Conservation (phyloP, 768 basidiomycete species). For the Piloderma croceum region DNA sequence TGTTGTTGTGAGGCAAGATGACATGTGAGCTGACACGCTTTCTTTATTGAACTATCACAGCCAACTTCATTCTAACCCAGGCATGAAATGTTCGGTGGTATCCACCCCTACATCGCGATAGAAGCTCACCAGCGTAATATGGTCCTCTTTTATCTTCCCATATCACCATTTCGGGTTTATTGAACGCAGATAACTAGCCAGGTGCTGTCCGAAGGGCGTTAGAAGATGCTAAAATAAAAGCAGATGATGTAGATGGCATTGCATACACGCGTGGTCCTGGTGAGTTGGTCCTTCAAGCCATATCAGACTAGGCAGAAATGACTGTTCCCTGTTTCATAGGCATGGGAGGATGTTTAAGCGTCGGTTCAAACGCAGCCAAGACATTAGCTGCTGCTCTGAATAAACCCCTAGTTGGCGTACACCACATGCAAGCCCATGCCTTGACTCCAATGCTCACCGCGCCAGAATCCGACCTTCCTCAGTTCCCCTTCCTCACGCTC, state of each 20-base stretch:
- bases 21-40: slow-evolving; percentile 36
- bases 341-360: slow-evolving; percentile 74
- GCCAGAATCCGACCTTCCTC: slow-evolving; percentile 34
- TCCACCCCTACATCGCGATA: slow-evolving; percentile 74
- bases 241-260: slow-evolving; percentile 72
- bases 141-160: slow-evolving; percentile 32
- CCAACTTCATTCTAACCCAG: slow-evolving; percentile 5
- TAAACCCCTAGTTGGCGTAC: slow-evolving; percentile 84
- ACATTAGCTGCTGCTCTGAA: slow-evolving; percentile 69
- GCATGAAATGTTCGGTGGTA: slow-evolving; percentile 52
- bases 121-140: slow-evolving; percentile 75
- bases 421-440: slow-evolving; percentile 98
- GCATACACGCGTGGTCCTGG: slow-evolving; percentile 90
- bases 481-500: slow-evolving; percentile 83
- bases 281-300: slow-evolving; percentile 21
- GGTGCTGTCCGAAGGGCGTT: slow-evolving; percentile 65
- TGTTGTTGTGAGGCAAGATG: slow-evolving; percentile 79
- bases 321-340: slow-evolving; percentile 48
- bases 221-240: slow-evolving; percentile 50
- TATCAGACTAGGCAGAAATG: slow-evolving; percentile 1
- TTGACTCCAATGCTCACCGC: slow-evolving; percentile 72
- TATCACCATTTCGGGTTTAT: slow-evolving; percentile 1
- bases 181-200: slow-evolving; percentile 44
- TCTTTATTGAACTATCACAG: not conserved
- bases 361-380: slow-evolving; percentile 80